Percentiles rank a stretch among this genome's conserved stretches.
These are phyloP conservation scores for Pseudocercospora fuligena DNA, from an alignment of 2,329 filamentous ascomycete species.

Conservation along the genomic window DNA sequence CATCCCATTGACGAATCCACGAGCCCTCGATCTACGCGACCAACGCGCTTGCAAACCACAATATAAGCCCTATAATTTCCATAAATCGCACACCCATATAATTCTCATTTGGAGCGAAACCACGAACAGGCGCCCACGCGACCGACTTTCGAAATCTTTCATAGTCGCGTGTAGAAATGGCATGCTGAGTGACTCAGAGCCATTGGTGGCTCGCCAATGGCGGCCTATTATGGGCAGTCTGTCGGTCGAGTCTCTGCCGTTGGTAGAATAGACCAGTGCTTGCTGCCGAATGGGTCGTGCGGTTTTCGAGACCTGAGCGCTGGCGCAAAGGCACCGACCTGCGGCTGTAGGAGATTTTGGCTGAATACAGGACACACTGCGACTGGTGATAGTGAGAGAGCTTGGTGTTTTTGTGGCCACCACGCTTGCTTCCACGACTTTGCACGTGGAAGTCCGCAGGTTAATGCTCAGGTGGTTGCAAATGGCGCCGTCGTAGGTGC, in stretches of 20 bases:
- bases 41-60: background rate
- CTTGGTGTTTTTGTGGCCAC: slow-evolving; percentile 60
- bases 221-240: slow-evolving; percentile 33
- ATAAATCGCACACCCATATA: slow-evolving; percentile 12
- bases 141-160: slow-evolving; percentile 3
- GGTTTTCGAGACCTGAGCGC: slow-evolving; percentile 55
- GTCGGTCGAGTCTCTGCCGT: slow-evolving; percentile 29
- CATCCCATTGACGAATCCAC: slow-evolving; percentile 21
- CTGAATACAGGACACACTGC: slow-evolving; percentile 33
- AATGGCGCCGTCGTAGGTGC: background rate
- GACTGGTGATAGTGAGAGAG: slow-evolving; percentile 37
- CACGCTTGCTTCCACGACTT: slow-evolving; percentile 60
- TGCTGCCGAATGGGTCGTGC: slow-evolving; percentile 58
- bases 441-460: background rate
- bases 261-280: slow-evolving; percentile 28
- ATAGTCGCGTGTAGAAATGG: slow-evolving; percentile 26
- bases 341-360: slow-evolving; percentile 62
- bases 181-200: slow-evolving; percentile 35
- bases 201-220: slow-evolving; percentile 44
- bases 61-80: slow-evolving; percentile 10
- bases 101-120: slow-evolving; percentile 16
- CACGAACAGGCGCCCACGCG: slow-evolving; percentile 11
- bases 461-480: background rate
- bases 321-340: slow-evolving; percentile 50
- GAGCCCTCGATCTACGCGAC: slow-evolving; percentile 7